These are phyloP conservation scores for Arxiozyma slooffiae DNA, from an alignment of 1,139 yeast species.

Conservation along the genomic window DNA sequence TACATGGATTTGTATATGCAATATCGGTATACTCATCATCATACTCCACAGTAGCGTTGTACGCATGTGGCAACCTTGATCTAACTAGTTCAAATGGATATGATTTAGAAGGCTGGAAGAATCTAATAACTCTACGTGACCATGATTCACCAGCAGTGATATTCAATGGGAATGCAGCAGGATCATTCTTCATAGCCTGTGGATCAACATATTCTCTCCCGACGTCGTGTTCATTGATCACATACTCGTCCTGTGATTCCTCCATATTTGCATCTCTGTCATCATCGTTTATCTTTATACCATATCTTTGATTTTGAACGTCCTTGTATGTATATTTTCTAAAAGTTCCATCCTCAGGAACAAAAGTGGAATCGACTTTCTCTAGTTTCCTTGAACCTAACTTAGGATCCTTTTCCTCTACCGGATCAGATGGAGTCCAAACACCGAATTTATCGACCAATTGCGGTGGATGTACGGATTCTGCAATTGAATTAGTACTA, in stretches of 20 bases:
- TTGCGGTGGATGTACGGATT: neutral
- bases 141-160: constrained; percentile 9
- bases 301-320: constrained; percentile 7
- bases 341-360: constrained; percentile 21
- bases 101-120: constrained; percentile 31
- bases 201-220: constrained; percentile 22
- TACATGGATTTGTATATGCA: constrained; percentile 60
- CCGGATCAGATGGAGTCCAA: neutral
- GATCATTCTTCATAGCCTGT: constrained; percentile 15
- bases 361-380: constrained; percentile 14
- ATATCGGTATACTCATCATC: constrained; percentile 30
- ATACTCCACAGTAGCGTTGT: constrained; percentile 32
- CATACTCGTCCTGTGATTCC: constrained; percentile 3
- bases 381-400: neutral
- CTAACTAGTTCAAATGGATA: constrained; percentile 31
- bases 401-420: neutral
- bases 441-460: neutral
- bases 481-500: constrained; percentile 1
- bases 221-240: constrained; percentile 18
- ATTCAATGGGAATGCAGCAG: constrained; percentile 21
- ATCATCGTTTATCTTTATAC: constrained; percentile 6
- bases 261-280: neutral
- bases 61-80: constrained; percentile 29
- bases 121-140: constrained; percentile 24
- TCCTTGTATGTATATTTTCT: constrained; percentile 20